These are phyloP conservation scores for Naganishia albida DNA, from an alignment of 1,284 basidiomycete genomes.

Conservation along the genomic window DNA sequence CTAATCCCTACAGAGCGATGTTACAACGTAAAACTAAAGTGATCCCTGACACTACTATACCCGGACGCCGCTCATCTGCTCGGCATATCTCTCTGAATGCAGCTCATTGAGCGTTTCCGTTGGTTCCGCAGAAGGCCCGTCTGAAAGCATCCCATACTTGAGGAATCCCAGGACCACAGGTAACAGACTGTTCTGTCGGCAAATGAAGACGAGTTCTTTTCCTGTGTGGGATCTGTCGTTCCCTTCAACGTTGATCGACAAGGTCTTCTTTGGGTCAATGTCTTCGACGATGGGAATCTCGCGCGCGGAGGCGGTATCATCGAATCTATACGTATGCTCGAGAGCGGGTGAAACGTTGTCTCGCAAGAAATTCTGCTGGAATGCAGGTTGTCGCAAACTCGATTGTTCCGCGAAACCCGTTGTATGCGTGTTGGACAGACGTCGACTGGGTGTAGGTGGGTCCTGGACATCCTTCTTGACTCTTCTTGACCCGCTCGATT, in stretches of 20 bases:
- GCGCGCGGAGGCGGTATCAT: not conserved
- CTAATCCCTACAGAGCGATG: not conserved
- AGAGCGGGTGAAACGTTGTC: constrained; percentile 5
- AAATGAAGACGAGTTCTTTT: constrained; percentile 52
- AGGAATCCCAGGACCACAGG: constrained; percentile 49
- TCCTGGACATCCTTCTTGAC: not conserved
- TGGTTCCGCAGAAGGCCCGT: not conserved
- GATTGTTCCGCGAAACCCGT: not conserved
- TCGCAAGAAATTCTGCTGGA: not conserved
- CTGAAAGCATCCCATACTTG: constrained; percentile 23
- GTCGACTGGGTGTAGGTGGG: not conserved
- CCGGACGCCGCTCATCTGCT: not conserved
- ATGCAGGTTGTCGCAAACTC: constrained; percentile 6
- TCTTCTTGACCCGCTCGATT: constrained; percentile 1
- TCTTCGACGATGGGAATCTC: not conserved
- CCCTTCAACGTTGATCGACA: not conserved
- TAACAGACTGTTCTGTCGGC: constrained; percentile 52
- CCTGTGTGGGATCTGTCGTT: constrained; percentile 43
- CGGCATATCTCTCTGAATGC: not conserved
- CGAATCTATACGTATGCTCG: constrained; percentile 14
- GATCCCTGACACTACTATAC: not conserved
- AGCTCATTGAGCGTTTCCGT: not conserved
- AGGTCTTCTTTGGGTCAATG: not conserved
- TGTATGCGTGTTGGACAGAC: not conserved
- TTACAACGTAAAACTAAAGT: not conserved